Evolutionary conservation across 2,329 filamentous ascomycete species (phyloP), one percentile per base, ranked within the genome.

Genomic region (Apiospora aurea): DNA sequence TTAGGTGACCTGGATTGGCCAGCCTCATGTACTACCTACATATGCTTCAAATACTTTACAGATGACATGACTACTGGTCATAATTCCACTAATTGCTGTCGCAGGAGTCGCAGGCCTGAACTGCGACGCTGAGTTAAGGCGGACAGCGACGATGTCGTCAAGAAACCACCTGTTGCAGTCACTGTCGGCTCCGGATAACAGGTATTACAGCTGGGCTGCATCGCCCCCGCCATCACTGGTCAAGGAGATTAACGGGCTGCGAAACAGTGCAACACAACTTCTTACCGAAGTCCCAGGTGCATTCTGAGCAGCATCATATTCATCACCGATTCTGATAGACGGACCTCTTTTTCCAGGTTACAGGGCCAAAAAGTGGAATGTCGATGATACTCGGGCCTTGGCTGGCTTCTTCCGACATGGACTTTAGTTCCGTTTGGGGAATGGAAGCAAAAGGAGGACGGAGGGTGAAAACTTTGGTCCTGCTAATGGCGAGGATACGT

Each of bases 251-350:
- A 41, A 6, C 8, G 29, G 34, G 21, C 10, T n/a, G 21, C 5
- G 57, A 64, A 64, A n/a, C 34, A 10, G 34, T 64, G 57, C 41
- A 64, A 41, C 57, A 18, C 29, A 41, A 18, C 21, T 64, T 16
- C 34, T 41, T 38, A n/a, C 57, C 10, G 34, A n/a, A 29, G 16
- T 5, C 4, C 8, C 29, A 64, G 21, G 57, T 41, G 29, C 29
- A 41, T 64, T 41, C 13, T 18, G 29, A 41, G 26, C 16, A 57
- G 34, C 51, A 8, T 26, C 16, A 64, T 64, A 18, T 64, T 41
- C 8, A 64, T 64, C 57, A 34, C n/a, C 29, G 57, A 41, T 34
- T 61, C 29, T 38, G 53, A 61, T 61, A 18, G 53, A 61, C 29
- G 53, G 10, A 10, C 41, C 41, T 43, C 44, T 18, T 18, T 43